A percentile compares a stretch with the other conserved stretches of the same genome.
Conservation (phyloP, 345 rosid genomes). For the Zanthoxylum bungeanum region DNA sequence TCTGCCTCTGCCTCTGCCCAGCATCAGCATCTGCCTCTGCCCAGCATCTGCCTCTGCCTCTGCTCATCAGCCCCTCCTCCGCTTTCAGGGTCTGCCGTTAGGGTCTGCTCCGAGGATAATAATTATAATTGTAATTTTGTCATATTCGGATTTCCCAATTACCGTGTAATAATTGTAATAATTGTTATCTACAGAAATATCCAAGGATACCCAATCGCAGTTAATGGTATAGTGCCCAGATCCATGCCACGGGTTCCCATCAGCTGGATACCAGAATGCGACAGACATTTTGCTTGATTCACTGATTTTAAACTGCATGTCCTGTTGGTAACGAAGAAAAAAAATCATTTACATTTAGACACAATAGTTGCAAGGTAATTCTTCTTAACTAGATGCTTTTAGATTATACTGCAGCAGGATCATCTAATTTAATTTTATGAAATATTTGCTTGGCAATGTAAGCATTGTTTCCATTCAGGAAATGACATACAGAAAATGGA, state of each 20-base stretch:
- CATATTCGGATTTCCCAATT: too few species aligned
- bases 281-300: slow-evolving; percentile 68
- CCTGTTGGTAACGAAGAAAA: slow-evolving; percentile 51
- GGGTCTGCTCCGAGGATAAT: too few species aligned
- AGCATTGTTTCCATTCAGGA: neutral
- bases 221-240: slow-evolving; percentile 77
- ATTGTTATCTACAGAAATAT: too few species aligned
- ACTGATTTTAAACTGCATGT: slow-evolving; percentile 78
- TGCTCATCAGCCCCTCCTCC: too few species aligned
- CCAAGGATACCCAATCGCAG: slow-evolving; percentile 83
- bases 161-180: too few species aligned
- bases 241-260: slow-evolving; percentile 77
- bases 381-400: slow-evolving; percentile 4
- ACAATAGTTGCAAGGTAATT: slow-evolving; percentile 25
- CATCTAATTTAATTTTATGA: neutral
- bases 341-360: neutral
- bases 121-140: too few species aligned
- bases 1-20: too few species aligned
- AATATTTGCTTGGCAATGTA: neutral
- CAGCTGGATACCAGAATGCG: slow-evolving; percentile 93
- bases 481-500: too few species aligned
- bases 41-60: too few species aligned
- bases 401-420: neutral
- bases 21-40: too few species aligned
- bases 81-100: too few species aligned